phyloP scores from a whole-genome alignment of 1,139 yeast genomes.

The Lodderomyces theae region DNA sequence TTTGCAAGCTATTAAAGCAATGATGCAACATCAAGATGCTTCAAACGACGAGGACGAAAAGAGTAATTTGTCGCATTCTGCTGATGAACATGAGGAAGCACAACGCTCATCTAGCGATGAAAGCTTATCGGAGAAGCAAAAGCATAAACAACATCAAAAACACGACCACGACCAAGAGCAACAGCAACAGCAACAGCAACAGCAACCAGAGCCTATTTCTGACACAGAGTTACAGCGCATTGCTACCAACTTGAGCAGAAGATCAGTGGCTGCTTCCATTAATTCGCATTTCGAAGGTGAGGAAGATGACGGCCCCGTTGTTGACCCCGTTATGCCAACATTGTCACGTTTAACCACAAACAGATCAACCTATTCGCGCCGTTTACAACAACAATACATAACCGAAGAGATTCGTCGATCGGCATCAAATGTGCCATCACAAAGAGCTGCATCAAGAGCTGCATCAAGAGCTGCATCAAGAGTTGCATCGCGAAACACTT shows the following conservation, averaged over 20 bases:
- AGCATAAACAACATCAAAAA: background rate
- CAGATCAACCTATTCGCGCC: slow-evolving; percentile 32
- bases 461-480: background rate
- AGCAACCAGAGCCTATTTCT: background rate
- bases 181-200: background rate
- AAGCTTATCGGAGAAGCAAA: background rate
- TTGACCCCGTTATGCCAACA: slow-evolving; percentile 41
- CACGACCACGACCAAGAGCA: no score
- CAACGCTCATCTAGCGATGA: background rate
- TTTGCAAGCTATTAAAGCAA: slow-evolving; percentile 45
- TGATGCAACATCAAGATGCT: slow-evolving; percentile 21
- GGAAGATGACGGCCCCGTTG: slow-evolving; percentile 28
- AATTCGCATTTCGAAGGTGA: slow-evolving; percentile 9
- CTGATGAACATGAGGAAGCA: background rate
- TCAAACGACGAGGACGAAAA: slow-evolving; percentile 11
- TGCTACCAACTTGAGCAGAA: slow-evolving; percentile 14
- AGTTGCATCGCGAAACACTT: background rate
- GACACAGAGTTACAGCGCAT: slow-evolving; percentile 15
- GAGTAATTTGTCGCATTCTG: background rate
- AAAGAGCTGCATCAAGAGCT: background rate
- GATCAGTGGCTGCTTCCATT: slow-evolving; percentile 9
- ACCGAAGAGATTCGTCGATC: slow-evolving; percentile 23
- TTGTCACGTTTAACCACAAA: slow-evolving; percentile 37
- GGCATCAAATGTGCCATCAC: slow-evolving; percentile 11
- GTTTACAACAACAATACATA: slow-evolving; percentile 24